Evolutionary conservation across 306 rosid species (phyloP).

Genomic region (Sindora glabra): DNA sequence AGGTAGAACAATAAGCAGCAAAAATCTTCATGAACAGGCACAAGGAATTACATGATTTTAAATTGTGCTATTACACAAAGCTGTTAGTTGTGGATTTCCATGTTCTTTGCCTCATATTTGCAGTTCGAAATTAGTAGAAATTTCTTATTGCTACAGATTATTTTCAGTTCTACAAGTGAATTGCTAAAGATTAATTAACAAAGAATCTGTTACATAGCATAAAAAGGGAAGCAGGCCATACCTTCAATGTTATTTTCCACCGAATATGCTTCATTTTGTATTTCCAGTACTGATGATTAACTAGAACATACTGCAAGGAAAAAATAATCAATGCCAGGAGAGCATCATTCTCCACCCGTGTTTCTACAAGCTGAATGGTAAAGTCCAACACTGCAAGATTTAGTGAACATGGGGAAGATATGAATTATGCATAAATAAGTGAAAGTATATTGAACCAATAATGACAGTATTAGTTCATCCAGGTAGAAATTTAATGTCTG

Average conservation of each 20-base stretch:
- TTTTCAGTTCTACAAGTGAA: no score
- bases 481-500: not conserved
- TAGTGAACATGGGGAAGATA: constrained; percentile 13
- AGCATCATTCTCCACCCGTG: constrained; percentile 78
- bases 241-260: constrained; percentile 86
- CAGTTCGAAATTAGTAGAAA: no score
- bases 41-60: no score
- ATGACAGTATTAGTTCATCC: not conserved
- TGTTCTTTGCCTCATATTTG: no score
- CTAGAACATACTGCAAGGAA: constrained; percentile 75
- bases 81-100: not conserved
- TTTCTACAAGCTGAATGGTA: constrained; percentile 72
- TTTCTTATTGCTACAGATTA: no score
- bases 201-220: not conserved
- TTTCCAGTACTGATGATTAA: constrained; percentile 84
- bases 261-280: constrained; percentile 70
- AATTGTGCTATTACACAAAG: not conserved
- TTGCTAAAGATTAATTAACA: not conserved
- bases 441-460: constrained; percentile 7
- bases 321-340: constrained; percentile 65
- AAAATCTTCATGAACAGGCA: no score
- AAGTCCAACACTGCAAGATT: constrained; percentile 81
- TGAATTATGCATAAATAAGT: not conserved
- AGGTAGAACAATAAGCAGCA: no score
- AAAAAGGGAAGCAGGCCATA: constrained; percentile 21